Percentiles rank a stretch among this genome's conserved stretches.
phyloP scores from a whole-genome alignment of 495 filamentous ascomycete genomes.

The Lasiosphaeriaceae sp. region DNA sequence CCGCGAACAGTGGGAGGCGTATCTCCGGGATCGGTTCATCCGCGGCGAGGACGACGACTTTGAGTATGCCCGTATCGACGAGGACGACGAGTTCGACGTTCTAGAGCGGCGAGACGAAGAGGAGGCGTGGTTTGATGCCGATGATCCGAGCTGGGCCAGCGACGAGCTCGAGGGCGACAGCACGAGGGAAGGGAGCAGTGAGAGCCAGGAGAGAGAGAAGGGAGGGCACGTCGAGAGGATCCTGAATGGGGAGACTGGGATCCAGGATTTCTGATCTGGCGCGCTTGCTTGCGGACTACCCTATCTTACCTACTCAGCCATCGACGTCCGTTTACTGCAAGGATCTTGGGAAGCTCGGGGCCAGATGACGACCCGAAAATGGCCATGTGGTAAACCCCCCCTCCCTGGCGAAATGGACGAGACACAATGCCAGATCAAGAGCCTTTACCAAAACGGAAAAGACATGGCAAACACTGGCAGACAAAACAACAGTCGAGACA shows the following conservation, averaged over 20 bases:
- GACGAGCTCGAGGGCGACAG: slow-evolving; percentile 24
- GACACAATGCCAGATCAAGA: no score
- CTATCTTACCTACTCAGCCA: no score
- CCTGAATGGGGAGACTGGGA: slow-evolving; percentile 67
- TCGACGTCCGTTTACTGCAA: no score
- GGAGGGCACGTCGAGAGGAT: slow-evolving; percentile 33
- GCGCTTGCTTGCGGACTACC: no score
- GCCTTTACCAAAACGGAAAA: no score
- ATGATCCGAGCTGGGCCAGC: slow-evolving; percentile 63
- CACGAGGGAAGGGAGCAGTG: slow-evolving; percentile 5
- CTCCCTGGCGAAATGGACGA: no score
- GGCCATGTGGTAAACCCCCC: no score
- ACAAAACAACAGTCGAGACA: no score
- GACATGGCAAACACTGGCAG: no score
- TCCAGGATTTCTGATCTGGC: slow-evolving; percentile 69
- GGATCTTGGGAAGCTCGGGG: no score
- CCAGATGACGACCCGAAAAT: no score
- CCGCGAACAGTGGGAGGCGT: slow-evolving; percentile 59
- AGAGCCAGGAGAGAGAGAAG: slow-evolving; percentile 46
- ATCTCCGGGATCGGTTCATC: slow-evolving; percentile 67
- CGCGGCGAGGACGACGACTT: slow-evolving; percentile 71
- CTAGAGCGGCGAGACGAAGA: slow-evolving; percentile 53
- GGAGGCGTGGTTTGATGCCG: slow-evolving; percentile 74
- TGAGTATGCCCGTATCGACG: slow-evolving; percentile 65
- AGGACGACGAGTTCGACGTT: slow-evolving; percentile 67